These are phyloP conservation scores for Lactarius evosmus DNA, from an alignment of 768 basidiomycete genomes.

Conservation along the genomic window DNA sequence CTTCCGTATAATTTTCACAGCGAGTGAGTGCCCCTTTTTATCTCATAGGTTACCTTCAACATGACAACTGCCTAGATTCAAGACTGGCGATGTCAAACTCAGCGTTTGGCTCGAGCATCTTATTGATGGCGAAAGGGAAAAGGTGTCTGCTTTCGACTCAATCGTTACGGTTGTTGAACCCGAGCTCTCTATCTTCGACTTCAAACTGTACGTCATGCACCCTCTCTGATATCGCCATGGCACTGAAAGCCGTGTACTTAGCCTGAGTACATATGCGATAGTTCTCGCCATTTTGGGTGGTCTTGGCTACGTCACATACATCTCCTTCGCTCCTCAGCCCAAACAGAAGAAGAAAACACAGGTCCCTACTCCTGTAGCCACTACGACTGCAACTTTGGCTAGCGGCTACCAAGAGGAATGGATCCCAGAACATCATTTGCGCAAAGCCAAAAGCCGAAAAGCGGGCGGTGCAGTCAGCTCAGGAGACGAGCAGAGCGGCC, in stretches of 20 bases:
- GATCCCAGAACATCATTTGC: conserved; percentile 88
- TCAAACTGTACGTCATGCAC: conserved; percentile 62
- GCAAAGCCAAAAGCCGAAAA: conserved; percentile 56
- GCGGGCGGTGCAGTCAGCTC: conserved; percentile 45
- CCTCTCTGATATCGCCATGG: conserved; percentile 9
- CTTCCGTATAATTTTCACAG: conserved; percentile 75
- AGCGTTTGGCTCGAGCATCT: conserved; percentile 74
- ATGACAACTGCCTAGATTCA: conserved; percentile 4
- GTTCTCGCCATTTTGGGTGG: conserved; percentile 62
- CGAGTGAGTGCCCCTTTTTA: conserved; percentile 55
- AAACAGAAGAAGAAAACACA: conserved; percentile 45
- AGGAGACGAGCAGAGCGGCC: conserved; percentile 49
- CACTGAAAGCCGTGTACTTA: conserved; percentile 30
- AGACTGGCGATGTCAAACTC: conserved; percentile 44
- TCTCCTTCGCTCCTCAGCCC: conserved; percentile 60
- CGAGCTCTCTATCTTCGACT: conserved; percentile 70
- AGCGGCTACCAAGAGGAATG: conserved; percentile 84
- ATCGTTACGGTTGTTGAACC: conserved; percentile 80
- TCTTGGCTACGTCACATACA: conserved; percentile 60
- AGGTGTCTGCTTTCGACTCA: conserved; percentile 69
- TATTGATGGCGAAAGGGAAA: conserved; percentile 53
- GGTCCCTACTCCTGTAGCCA: conserved; percentile 45
- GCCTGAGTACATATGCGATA: conserved; percentile 67
- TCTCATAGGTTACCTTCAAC: conserved; percentile 7
- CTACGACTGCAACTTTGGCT: conserved; percentile 61